Percentiles rank a stretch among this genome's conserved stretches.
These are phyloP conservation scores for Malassezia japonica DNA, from an alignment of 1,284 basidiomycete genomes.

Conservation along the genomic window DNA sequence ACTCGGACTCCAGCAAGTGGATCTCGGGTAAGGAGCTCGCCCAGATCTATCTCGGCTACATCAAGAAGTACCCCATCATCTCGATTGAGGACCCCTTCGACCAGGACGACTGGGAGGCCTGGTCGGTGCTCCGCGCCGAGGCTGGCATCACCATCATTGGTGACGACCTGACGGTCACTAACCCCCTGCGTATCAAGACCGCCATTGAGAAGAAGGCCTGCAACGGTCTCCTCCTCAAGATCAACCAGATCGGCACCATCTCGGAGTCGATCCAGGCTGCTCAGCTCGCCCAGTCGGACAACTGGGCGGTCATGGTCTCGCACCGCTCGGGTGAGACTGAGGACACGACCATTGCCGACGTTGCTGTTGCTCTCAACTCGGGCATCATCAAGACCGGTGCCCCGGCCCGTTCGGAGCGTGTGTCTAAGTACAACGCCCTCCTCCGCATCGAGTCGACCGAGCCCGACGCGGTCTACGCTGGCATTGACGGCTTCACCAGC, in stretches of 20 bases:
- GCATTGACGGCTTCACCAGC: slow-evolving; percentile 42
- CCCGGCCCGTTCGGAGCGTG: slow-evolving; percentile 82
- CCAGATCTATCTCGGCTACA: slow-evolving; percentile 67
- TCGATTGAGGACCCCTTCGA: slow-evolving; percentile 98
- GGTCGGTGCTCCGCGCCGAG: slow-evolving; percentile 69
- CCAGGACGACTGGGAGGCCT: slow-evolving; percentile 99
- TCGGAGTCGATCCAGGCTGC: slow-evolving; percentile 96
- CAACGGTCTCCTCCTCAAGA: slow-evolving; percentile 96
- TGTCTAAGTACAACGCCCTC: slow-evolving; percentile 60
- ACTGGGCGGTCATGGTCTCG: slow-evolving; percentile 99
- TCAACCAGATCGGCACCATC: slow-evolving; percentile 91
- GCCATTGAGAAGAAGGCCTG: slow-evolving; percentile 99
- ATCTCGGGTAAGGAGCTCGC: slow-evolving; percentile 86
- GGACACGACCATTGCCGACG: slow-evolving; percentile 75
- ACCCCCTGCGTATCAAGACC: slow-evolving; percentile 93
- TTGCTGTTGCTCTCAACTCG: slow-evolving; percentile 81
- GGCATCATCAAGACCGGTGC: slow-evolving; percentile 99
- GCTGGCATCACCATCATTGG: slow-evolving; percentile 69
- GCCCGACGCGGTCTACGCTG: slow-evolving; percentile 37
- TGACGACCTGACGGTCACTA: slow-evolving; percentile 97
- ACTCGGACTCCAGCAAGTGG: slow-evolving; percentile 92
- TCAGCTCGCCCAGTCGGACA: slow-evolving; percentile 88
- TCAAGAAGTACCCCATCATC: slow-evolving; percentile 52
- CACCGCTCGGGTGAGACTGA: slow-evolving; percentile 83
- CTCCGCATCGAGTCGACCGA: slow-evolving; percentile 44